Base-by-base conservation (phyloP, 129 eudicot species). In the Tagetes patula region DNA sequence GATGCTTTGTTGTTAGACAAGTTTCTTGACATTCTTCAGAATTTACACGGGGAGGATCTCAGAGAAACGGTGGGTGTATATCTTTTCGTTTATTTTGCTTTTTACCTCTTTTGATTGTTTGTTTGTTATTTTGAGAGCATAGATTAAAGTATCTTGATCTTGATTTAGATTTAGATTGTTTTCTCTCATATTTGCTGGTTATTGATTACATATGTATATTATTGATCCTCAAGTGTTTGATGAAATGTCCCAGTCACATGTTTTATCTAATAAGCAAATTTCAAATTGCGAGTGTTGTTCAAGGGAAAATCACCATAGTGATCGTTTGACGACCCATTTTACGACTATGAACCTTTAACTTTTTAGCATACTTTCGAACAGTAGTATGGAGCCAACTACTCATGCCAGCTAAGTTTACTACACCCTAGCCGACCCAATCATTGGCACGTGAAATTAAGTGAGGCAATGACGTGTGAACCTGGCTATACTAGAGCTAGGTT, bases 1-100 rank as follows among this genome's bases (percentile, higher is more conserved):
- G 98, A 93, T 76, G 98, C 96, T 52, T 74, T 87, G 82, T 83
- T 90, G 75, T 65, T 93, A 78, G 96, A 93, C 70, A 88, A 91
- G 9, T 93, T 93, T 78, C 98, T 93, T 38, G 91, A 94, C 58
- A 88, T 94, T 80, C 96, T 94, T 58, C 96, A 90, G 79, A 91
- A 90, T 70, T 83, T 94, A 70, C 98, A 94, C 67, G 98, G 98
- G 2, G 96, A 88, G 64, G 97, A 76, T 81, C 87, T 94, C 31
- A 91, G 80, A 65, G 96, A 94, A 73, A 90, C 91, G 76, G 97
- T 83, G 72, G 47, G 71, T 52, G 3, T 7, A 14, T 4, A 30
- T 11, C 11, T 68, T 40, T 48, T 38, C 41, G 61, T 30, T 14
- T 34, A 52, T 56, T 71, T 7, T 6, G 12, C 10, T 12, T 65